A percentile compares a stretch with the other conserved stretches of the same genome.
Conservation (phyloP, 495 filamentous ascomycete genomes). For the Aspergillus sparsus region DNA sequence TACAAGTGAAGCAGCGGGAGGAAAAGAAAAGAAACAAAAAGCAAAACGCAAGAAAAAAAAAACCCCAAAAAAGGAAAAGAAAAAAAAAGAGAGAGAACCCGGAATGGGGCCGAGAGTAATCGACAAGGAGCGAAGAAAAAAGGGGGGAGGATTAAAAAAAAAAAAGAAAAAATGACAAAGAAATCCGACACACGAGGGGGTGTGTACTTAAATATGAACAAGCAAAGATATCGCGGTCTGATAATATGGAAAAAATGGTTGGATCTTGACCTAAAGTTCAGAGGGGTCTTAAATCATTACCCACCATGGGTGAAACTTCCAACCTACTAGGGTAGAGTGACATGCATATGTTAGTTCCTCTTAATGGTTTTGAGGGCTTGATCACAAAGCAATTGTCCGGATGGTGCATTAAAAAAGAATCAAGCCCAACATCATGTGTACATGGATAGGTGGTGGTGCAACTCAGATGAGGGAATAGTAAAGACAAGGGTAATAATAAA, state of each 20-base stretch:
- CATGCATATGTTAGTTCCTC: slow-evolving; percentile 23
- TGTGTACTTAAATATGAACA: not conserved
- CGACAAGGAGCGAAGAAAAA: not conserved
- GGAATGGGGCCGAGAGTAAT: not conserved
- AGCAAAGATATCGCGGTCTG: not conserved
- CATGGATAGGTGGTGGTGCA: slow-evolving; percentile 12
- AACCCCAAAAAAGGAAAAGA: not conserved
- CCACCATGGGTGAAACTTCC: slow-evolving; percentile 13
- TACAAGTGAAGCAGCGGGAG: not conserved
- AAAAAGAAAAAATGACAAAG: not conserved
- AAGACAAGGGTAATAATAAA: not conserved
- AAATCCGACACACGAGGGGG: not conserved
- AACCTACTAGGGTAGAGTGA: slow-evolving; percentile 16
- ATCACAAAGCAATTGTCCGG: slow-evolving; percentile 23
- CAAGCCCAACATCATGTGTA: slow-evolving; percentile 10
- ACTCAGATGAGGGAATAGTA: slow-evolving; percentile 4
- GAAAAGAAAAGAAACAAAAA: not conserved
- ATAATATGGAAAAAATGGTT: not conserved
- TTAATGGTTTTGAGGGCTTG: slow-evolving; percentile 7
- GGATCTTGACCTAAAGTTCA: slow-evolving; percentile 1
- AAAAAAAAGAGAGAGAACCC: not conserved
- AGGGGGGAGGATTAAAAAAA: not conserved
- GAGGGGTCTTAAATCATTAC: slow-evolving; percentile 9
- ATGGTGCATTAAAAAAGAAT: slow-evolving; percentile 18
- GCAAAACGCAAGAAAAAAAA: not conserved